A percentile compares a stretch with the other conserved stretches of the same genome.
Conservation (phyloP, 2,329 filamentous ascomycete species). For the Verticillium longisporum region DNA sequence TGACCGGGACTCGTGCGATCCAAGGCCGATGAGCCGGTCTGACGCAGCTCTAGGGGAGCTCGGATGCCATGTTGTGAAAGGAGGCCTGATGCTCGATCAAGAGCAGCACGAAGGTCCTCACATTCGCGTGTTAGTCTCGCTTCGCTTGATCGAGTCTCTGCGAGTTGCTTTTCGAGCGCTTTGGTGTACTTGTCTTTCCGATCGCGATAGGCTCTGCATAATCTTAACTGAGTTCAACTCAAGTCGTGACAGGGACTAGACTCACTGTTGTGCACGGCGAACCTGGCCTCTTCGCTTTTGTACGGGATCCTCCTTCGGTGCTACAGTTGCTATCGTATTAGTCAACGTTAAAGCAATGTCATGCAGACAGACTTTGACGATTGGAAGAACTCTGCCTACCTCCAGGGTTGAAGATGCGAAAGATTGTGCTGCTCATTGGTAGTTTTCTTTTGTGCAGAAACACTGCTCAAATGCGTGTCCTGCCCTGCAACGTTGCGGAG, state of each 20-base stretch:
- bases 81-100: slow-evolving; percentile 10
- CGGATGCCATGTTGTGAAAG: slow-evolving; percentile 12
- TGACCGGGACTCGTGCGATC: background rate
- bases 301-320: slow-evolving; percentile 15
- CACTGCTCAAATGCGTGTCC: background rate
- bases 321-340: slow-evolving; percentile 3
- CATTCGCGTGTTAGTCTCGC: slow-evolving; percentile 6
- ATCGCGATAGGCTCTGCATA: slow-evolving; percentile 19
- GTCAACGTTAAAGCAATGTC: background rate
- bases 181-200: slow-evolving; percentile 21
- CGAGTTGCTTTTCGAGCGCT: slow-evolving; percentile 18
- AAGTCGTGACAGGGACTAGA: background rate
- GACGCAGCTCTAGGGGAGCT: background rate
- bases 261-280: slow-evolving; percentile 20
- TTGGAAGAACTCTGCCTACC: slow-evolving; percentile 6
- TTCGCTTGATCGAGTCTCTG: slow-evolving; percentile 3
- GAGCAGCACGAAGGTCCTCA: slow-evolving; percentile 9
- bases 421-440: slow-evolving; percentile 12
- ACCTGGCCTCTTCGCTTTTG: slow-evolving; percentile 19
- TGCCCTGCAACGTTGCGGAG: background rate
- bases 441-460: background rate
- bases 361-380: background rate
- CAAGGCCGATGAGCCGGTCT: background rate
- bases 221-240: background rate
- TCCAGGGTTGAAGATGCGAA: slow-evolving; percentile 25